A percentile compares a stretch with the other conserved stretches of the same genome.
phyloP scores from a whole-genome alignment of 129 eudicot species.

The Oenanthe sinensis region DNA sequence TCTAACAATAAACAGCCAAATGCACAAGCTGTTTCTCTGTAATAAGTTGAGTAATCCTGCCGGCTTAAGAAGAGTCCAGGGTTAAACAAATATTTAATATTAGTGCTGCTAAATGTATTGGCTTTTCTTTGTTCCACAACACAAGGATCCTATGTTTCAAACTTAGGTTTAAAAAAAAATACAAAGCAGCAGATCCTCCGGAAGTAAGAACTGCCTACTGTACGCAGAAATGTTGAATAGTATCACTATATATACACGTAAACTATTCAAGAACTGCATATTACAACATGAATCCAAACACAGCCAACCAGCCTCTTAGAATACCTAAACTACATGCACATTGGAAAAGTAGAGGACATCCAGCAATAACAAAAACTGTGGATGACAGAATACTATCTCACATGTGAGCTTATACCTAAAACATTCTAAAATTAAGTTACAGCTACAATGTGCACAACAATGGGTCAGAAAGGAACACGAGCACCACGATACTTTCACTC shows the following conservation, averaged over 20 bases:
- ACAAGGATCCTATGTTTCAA: not conserved
- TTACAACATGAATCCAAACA: not conserved
- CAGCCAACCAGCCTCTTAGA: not conserved
- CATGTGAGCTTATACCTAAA: not conserved
- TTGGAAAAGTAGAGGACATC: not conserved
- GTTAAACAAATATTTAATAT: not conserved
- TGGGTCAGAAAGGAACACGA: not conserved
- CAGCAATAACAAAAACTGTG: not conserved
- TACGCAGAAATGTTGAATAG: not conserved
- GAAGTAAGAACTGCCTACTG: not conserved
- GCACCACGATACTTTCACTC: not conserved
- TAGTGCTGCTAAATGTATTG: not conserved
- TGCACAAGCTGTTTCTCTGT: not conserved
- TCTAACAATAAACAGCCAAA: not conserved
- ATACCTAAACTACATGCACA: constrained; percentile 1
- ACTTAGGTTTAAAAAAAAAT: not conserved
- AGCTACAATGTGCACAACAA: constrained; percentile 6
- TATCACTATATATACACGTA: not conserved
- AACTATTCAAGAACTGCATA: not conserved
- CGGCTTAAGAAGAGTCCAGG: not conserved
- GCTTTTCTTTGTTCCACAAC: too few species aligned
- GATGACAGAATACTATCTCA: not conserved
- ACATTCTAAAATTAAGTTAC: not conserved
- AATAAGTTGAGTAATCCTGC: not conserved
- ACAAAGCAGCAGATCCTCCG: not conserved